Conservation (phyloP, 495 filamentous ascomycete genomes). For the Lentithecium fluviatile region DNA sequence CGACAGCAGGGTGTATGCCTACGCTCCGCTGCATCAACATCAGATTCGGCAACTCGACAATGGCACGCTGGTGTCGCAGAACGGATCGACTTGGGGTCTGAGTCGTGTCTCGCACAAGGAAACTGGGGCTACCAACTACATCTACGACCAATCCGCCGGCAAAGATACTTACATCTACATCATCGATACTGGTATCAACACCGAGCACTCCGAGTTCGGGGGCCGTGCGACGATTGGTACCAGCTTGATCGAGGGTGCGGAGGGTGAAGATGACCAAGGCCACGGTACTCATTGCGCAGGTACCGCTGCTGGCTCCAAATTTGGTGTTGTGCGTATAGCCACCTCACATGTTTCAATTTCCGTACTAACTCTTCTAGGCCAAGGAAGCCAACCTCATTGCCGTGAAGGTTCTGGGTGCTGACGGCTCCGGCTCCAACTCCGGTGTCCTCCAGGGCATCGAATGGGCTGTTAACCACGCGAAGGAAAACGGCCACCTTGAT, state of each 20-base stretch:
- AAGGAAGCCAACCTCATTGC: neutral
- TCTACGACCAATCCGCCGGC: conserved; percentile 1
- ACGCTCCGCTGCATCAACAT: too few species aligned
- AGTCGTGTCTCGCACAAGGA: conserved; percentile 2
- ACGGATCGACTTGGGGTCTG: neutral
- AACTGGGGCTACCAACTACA: neutral
- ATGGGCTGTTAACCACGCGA: neutral
- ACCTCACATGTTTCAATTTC: too few species aligned
- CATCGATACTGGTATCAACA: conserved; percentile 1
- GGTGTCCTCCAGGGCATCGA: neutral
- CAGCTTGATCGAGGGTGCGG: neutral
- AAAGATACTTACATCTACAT: neutral
- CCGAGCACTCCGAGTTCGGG: neutral
- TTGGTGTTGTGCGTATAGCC: neutral
- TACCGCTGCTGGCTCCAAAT: neutral
- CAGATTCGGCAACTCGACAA: too few species aligned
- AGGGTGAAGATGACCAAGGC: neutral
- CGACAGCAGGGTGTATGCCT: too few species aligned
- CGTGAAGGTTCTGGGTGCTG: neutral
- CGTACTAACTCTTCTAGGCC: neutral
- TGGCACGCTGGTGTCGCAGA: too few species aligned
- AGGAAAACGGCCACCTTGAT: neutral
- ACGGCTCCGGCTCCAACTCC: neutral
- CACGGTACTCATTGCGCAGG: conserved; percentile 3
- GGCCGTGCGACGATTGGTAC: neutral